Evolutionary conservation across 176 grass and related monocot species (phyloP).

Genomic region (Phoenix roebelenii): DNA sequence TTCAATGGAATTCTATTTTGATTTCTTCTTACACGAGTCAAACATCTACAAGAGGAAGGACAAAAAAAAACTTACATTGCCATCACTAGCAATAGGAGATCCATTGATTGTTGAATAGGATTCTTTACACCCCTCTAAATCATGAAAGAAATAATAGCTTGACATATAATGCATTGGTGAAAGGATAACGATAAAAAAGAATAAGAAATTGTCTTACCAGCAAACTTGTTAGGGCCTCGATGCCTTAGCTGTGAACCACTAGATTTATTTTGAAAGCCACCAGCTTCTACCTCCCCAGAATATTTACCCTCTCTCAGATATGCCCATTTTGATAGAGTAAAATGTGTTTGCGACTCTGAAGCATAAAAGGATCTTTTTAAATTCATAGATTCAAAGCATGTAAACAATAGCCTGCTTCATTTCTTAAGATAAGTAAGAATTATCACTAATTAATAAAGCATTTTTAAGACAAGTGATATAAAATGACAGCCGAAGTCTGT

Average conservation of each 20-base stretch:
- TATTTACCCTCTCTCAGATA: constrained; percentile 28
- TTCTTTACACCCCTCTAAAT: constrained; percentile 28
- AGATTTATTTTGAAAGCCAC: constrained; percentile 2
- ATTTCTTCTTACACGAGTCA: too few relatives aligned
- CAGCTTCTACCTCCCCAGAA: constrained; percentile 9
- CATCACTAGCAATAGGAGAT: constrained; percentile 20
- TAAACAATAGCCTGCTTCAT: too few relatives aligned
- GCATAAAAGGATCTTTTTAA: neutral
- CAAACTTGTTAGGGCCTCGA: constrained; percentile 26
- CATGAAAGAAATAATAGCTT: neutral
- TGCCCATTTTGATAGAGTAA: constrained; percentile 60
- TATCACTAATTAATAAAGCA: too few relatives aligned
- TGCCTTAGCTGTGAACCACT: constrained; percentile 45
- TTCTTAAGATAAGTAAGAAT: too few relatives aligned
- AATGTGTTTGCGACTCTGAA: constrained; percentile 46
- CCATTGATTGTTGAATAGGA: constrained; percentile 19
- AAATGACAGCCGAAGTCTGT: too few relatives aligned
- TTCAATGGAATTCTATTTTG: too few relatives aligned
- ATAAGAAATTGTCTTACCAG: constrained; percentile 30
- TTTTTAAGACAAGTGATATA: too few relatives aligned
- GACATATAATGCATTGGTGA: too few relatives aligned
- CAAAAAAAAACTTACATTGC: constrained; percentile 40
- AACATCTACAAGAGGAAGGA: too few relatives aligned
- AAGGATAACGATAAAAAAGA: constrained; percentile 12
- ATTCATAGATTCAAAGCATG: neutral